Percentiles rank a stretch among this genome's conserved stretches.
These are phyloP conservation scores for Ganoderma lucidum DNA, from an alignment of 1,284 basidiomycete genomes.

Conservation along the genomic window DNA sequence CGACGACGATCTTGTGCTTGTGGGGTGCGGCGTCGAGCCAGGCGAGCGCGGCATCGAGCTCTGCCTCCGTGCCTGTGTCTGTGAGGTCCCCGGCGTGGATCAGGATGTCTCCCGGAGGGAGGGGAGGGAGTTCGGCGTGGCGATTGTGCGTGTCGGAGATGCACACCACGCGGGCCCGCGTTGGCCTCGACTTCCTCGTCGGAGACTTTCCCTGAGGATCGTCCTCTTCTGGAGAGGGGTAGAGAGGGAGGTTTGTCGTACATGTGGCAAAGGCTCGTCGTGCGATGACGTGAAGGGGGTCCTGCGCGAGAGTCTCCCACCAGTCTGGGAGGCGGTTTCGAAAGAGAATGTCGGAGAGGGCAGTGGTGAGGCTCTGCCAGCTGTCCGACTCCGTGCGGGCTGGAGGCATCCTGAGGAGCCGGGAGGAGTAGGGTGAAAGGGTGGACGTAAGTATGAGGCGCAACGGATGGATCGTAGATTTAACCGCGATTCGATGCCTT, in stretches of 20 bases:
- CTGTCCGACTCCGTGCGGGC: background rate
- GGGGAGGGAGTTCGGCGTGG: slow-evolving; percentile 39
- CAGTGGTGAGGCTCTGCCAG: background rate
- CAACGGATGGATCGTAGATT: background rate
- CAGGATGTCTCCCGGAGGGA: slow-evolving; percentile 53
- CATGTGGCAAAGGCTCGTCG: slow-evolving; percentile 15
- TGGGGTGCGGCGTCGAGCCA: slow-evolving; percentile 45
- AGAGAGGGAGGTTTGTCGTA: background rate
- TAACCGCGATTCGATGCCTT: background rate
- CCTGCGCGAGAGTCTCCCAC: slow-evolving; percentile 13
- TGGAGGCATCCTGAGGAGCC: background rate
- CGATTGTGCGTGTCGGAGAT: slow-evolving; percentile 52
- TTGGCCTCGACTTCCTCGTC: background rate
- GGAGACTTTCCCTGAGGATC: slow-evolving; percentile 4
- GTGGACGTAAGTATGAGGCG: background rate
- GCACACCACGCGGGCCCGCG: slow-evolving; percentile 42
- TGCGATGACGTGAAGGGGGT: slow-evolving; percentile 11
- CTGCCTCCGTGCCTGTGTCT: slow-evolving; percentile 40
- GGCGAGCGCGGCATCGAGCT: slow-evolving; percentile 42
- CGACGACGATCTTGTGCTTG: slow-evolving; percentile 49
- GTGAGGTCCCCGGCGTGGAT: slow-evolving; percentile 54
- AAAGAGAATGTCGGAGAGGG: slow-evolving; percentile 3
- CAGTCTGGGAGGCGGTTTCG: slow-evolving; percentile 1
- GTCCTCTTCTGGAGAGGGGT: background rate
- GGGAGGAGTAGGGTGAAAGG: background rate